Evolutionary conservation across 164 flowering plant genomes (phyloP).

Genomic region (Liriodendron chinense): DNA sequence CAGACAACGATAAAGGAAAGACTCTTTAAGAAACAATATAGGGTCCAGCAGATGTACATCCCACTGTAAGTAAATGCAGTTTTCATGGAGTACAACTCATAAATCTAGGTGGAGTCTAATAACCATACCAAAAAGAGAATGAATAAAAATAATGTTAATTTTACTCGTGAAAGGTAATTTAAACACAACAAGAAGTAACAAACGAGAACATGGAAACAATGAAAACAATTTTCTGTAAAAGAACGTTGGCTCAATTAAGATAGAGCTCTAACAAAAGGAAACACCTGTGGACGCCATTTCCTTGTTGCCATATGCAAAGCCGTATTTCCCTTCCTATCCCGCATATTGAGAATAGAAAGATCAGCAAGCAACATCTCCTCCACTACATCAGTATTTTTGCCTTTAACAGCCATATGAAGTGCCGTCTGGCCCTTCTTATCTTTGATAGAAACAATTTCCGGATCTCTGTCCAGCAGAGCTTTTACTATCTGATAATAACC

Average conservation of each 20-base stretch:
- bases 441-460: constrained; percentile 68
- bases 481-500: constrained; percentile 56
- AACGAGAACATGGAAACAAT: neutral
- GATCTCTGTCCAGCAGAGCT: constrained; percentile 65
- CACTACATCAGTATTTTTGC: constrained; percentile 57
- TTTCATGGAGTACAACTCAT: neutral
- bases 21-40: neutral
- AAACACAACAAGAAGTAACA: neutral
- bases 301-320: constrained; percentile 90
- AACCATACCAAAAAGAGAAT: neutral
- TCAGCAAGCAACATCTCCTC: constrained; percentile 76
- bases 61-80: neutral
- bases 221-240: neutral
- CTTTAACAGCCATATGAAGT: constrained; percentile 98
- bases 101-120: neutral
- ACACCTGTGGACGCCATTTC: constrained; percentile 81
- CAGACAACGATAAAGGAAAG: neutral
- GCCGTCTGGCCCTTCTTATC: constrained; percentile 98
- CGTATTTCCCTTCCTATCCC: constrained; percentile 95
- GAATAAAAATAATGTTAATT: no score
- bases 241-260: neutral
- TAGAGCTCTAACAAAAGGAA: neutral
- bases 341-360: constrained; percentile 62
- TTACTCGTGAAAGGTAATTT: neutral
- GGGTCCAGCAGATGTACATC: neutral